A percentile compares a stretch with the other conserved stretches of the same genome.
Conservation (phyloP, 129 eudicot species). For the Centella asiatica region DNA sequence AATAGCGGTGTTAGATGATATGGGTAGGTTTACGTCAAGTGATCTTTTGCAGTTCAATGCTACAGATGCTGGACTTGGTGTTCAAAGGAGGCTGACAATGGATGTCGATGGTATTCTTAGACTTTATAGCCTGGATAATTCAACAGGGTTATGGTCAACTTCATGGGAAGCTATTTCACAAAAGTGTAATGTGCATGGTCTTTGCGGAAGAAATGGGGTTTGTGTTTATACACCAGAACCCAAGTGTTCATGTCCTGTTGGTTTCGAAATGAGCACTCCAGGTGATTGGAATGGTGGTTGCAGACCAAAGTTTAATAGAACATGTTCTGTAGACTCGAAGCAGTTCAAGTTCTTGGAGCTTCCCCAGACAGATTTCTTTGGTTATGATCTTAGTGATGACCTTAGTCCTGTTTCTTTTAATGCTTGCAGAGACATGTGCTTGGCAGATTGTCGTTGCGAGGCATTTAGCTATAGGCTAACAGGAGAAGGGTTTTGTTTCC, state of each 20-base stretch:
- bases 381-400: neutral
- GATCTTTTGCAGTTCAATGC: neutral
- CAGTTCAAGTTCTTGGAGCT: neutral
- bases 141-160: neutral
- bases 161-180: neutral
- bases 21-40: neutral
- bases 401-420: neutral
- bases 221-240: neutral
- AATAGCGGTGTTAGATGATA: neutral
- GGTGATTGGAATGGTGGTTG: neutral
- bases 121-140: neutral
- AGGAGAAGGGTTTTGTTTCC: neutral
- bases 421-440: neutral
- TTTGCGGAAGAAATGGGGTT: neutral
- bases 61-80: neutral
- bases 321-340: neutral
- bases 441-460: neutral
- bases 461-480: neutral
- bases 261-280: neutral
- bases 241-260: neutral
- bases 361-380: neutral
- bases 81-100: slow-evolving; percentile 1
- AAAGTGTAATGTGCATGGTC: neutral
- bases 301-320: neutral
- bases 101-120: neutral